Base-by-base conservation (phyloP, 1,284 basidiomycete genomes). In the Malassezia japonica region DNA sequence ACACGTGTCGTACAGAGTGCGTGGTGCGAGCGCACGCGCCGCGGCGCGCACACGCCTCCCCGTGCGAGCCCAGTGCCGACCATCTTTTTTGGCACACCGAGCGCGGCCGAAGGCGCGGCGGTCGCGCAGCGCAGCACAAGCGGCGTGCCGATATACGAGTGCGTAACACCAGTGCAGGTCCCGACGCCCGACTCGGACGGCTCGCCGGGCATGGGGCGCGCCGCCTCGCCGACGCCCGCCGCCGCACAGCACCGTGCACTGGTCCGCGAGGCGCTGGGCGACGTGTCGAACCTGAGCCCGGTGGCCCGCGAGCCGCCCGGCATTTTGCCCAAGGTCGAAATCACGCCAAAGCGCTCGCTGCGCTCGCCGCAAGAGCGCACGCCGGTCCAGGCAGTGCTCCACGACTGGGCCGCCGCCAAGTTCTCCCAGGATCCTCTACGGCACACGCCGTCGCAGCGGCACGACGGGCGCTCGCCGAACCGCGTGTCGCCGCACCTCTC, bases 191-290 rank as follows among this genome's bases (percentile, higher is more conserved):
- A 8, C 12, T 20, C 20, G 35, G 20, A 34, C 15, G 33, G 32
- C 13, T 48, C 45, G 25, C 50, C 50, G 18, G 50, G 50, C 10
- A n/a, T 48, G 15, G 50, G 39, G 25, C 50, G 50, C 31, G 37
- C 40, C 1, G 33, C 24, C 3, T 38, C 43, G 7, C 39, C 50
- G 8, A 23, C 25, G 2, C 3, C 1, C 15, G 27, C 35, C 1
- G 27, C 27, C 9, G 10, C 15, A 10, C 29, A 13, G 28, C 50
- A 37, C 25, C 37, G 29, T 13, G 29, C 36, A 12, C 23, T 42
- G 6, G 21, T 53, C 0, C 28, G 50, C 20, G 39, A 47, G 21
- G 46, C 37, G 24, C 46, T 53, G 2, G 50, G 50, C 15, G 45
- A 53, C 31, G 39, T 53, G 6, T 53, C 50, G 7, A 53, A 35